phyloP scores from a whole-genome alignment of 805 yeast genomes.

The Candida parachauliodes region DNA sequence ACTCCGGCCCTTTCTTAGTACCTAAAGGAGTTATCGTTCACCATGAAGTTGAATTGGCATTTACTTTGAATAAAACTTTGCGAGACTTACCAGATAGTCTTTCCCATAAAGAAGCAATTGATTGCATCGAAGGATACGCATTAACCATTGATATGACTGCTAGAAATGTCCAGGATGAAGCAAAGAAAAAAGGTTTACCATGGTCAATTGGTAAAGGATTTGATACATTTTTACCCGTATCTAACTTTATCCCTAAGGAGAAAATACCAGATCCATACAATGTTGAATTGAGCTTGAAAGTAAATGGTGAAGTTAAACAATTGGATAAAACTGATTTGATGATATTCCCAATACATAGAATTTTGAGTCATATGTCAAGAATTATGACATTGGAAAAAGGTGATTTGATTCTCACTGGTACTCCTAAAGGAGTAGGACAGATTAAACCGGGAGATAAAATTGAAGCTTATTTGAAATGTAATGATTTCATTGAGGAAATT shows the following conservation, averaged over 20 bases:
- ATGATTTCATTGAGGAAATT: conserved; percentile 56
- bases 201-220: conserved; percentile 97
- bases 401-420: conserved; percentile 89
- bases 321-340: conserved; percentile 74
- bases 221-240: conserved; percentile 92
- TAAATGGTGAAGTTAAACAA: conserved; percentile 72
- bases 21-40: conserved; percentile 88
- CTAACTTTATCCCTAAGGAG: conserved; percentile 63
- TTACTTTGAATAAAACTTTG: conserved; percentile 62
- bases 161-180: conserved; percentile 91
- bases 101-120: conserved; percentile 63
- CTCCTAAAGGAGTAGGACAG: conserved; percentile 96
- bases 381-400: conserved; percentile 90
- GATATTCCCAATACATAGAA: conserved; percentile 83
- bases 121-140: conserved; percentile 81
- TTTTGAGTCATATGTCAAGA: conserved; percentile 76
- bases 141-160: conserved; percentile 94
- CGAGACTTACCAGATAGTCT: conserved; percentile 60
- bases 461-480: conserved; percentile 56
- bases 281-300: conserved; percentile 56
- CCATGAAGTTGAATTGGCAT: conserved; percentile 91
- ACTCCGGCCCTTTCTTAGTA: conserved; percentile 72
- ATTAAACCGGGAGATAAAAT: conserved; percentile 76
- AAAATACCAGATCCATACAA: conserved; percentile 71
- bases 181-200: conserved; percentile 90